Percentiles rank a stretch among this genome's conserved stretches.
These are phyloP conservation scores for Globisporangium cystogenes DNA, from an alignment of 352 stramenopile species.

Conservation along the genomic window DNA sequence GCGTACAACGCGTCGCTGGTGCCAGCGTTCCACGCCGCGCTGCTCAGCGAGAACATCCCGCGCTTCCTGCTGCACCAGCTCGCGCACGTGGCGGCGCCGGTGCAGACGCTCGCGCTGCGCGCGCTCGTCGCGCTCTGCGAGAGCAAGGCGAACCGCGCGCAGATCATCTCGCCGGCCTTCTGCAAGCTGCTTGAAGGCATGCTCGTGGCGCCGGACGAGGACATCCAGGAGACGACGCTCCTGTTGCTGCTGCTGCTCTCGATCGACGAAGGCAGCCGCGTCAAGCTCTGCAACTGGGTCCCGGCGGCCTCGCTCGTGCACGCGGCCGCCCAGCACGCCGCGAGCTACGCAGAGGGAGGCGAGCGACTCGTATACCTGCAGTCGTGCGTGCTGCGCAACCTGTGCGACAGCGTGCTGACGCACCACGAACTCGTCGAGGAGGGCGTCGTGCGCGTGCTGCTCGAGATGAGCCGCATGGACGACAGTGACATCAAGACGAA, in stretches of 20 bases:
- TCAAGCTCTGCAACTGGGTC: constrained; percentile 70
- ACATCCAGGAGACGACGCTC: constrained; percentile 51
- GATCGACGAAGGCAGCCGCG: constrained; percentile 54
- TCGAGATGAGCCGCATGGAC: constrained; percentile 49
- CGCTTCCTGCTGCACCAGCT: constrained; percentile 49
- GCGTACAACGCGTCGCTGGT: constrained; percentile 63
- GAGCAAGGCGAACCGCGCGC: constrained; percentile 32
- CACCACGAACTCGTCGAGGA: constrained; percentile 71
- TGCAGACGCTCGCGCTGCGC: constrained; percentile 42
- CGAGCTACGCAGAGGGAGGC: not conserved
- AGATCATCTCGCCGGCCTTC: constrained; percentile 43
- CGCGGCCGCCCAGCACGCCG: constrained; percentile 23
- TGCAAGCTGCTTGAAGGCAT: constrained; percentile 47
- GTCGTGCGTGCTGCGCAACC: constrained; percentile 66
- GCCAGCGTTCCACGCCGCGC: constrained; percentile 42
- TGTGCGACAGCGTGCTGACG: constrained; percentile 67
- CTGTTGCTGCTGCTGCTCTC: constrained; percentile 50
- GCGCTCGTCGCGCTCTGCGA: constrained; percentile 50
- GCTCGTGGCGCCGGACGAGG: constrained; percentile 24
- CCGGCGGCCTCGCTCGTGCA: constrained; percentile 36
- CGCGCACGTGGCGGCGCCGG: constrained; percentile 22
- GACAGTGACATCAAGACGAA: constrained; percentile 56
- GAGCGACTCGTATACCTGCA: constrained; percentile 36
- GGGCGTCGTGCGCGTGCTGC: constrained; percentile 37
- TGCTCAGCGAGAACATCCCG: constrained; percentile 63